Percentiles rank a stretch among this genome's conserved stretches.
Conservation (phyloP, 108 stramenopile species). For the Cyclotella distinguenda region DNA sequence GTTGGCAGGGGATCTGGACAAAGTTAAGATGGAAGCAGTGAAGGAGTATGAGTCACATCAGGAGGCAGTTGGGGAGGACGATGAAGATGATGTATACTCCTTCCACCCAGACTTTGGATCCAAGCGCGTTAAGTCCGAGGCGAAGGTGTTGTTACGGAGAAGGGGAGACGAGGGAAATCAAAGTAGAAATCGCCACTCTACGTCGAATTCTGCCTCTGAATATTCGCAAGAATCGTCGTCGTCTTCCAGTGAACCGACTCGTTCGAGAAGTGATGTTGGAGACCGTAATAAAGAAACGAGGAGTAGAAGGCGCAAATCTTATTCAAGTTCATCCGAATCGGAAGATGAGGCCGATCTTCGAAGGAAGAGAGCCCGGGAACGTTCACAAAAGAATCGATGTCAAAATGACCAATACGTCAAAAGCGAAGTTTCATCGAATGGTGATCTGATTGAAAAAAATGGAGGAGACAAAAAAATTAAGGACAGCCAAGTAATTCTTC, state of each 20-base stretch:
- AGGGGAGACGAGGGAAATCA: constrained; percentile 13
- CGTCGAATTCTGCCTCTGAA: constrained; percentile 22
- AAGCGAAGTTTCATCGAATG: background rate
- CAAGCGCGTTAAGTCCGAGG: constrained; percentile 33
- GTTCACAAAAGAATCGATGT: constrained; percentile 1
- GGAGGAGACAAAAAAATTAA: too few relatives aligned
- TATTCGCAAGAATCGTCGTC: too few relatives aligned
- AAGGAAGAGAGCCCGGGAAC: constrained; percentile 33
- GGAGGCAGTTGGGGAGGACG: constrained; percentile 10
- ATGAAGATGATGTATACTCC: constrained; percentile 49
- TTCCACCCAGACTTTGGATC: constrained; percentile 2
- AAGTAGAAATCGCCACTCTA: constrained; percentile 26
- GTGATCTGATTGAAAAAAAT: too few relatives aligned
- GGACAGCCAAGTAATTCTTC: too few relatives aligned
- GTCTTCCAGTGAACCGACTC: constrained; percentile 28
- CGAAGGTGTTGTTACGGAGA: constrained; percentile 33
- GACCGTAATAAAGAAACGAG: constrained; percentile 1
- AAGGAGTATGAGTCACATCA: constrained; percentile 6
- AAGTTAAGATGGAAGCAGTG: constrained; percentile 11
- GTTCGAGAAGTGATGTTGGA: constrained; percentile 21
- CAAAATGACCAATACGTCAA: background rate
- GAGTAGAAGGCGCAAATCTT: constrained; percentile 22
- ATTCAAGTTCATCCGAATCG: constrained; percentile 28
- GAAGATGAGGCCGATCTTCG: constrained; percentile 48
- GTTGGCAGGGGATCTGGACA: constrained; percentile 43